These are phyloP conservation scores for Aethionema arabicum DNA, from an alignment of 345 rosid species.

Conservation along the genomic window DNA sequence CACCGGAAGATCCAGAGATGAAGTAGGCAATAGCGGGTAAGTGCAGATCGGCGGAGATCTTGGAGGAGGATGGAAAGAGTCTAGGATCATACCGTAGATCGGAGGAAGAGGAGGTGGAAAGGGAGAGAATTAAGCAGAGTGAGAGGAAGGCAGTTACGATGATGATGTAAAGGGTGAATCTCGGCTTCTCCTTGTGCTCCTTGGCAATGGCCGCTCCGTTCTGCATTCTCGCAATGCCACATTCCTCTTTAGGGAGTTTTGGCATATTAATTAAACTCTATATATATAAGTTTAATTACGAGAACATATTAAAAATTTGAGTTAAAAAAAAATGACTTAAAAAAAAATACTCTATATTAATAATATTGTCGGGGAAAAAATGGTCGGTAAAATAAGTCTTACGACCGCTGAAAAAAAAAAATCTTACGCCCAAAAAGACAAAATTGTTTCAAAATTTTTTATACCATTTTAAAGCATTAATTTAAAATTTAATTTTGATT, in stretches of 20 bases:
- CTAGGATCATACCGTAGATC: conserved; percentile 54
- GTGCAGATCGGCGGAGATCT: conserved; percentile 54
- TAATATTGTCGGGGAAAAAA: too few species aligned
- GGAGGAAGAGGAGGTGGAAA: conserved; percentile 42
- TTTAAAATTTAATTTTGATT: too few species aligned
- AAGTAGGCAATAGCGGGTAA: conserved; percentile 76
- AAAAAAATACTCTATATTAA: too few species aligned
- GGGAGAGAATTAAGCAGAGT: conserved; percentile 60
- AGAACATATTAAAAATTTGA: too few species aligned
- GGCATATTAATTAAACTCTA: too few species aligned
- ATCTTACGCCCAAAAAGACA: too few species aligned
- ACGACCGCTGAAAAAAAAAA: too few species aligned
- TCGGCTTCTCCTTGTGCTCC: conserved; percentile 52
- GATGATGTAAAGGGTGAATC: conserved; percentile 54
- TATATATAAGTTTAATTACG: too few species aligned
- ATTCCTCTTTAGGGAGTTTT: not conserved
- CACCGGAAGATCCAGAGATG: conserved; percentile 72
- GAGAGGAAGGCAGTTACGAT: conserved; percentile 60
- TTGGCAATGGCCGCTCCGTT: conserved; percentile 28
- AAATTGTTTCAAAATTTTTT: too few species aligned
- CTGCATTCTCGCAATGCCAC: conserved; percentile 36
- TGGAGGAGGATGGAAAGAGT: conserved; percentile 65
- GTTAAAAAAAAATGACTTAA: too few species aligned
- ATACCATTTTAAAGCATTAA: too few species aligned
- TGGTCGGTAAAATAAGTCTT: too few species aligned